These are phyloP conservation scores for Colletotrichum brevisporum DNA, from an alignment of 2,329 filamentous ascomycete species.

Conservation along the genomic window DNA sequence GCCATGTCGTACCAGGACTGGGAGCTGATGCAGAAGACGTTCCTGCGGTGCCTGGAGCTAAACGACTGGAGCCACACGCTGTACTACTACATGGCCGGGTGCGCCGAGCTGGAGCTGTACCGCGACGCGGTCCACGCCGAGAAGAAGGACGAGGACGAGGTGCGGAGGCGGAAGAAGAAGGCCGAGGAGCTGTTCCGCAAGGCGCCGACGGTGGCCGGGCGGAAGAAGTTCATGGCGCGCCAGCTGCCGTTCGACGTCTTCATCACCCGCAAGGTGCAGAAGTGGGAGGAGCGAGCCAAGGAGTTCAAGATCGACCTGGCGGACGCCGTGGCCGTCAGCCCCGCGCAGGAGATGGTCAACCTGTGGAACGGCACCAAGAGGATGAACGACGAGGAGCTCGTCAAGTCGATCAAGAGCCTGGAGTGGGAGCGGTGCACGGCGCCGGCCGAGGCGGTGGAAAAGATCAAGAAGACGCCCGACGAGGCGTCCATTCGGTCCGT, in stretches of 20 bases:
- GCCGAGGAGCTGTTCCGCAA: slow-evolving; percentile 80
- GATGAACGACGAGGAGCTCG: slow-evolving; percentile 77
- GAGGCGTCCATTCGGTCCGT: slow-evolving; percentile 77
- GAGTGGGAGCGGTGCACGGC: slow-evolving; percentile 75
- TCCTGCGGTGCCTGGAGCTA: slow-evolving; percentile 80
- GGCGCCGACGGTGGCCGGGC: slow-evolving; percentile 81
- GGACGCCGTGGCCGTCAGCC: slow-evolving; percentile 86
- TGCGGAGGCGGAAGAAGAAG: slow-evolving; percentile 70
- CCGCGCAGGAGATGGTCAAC: slow-evolving; percentile 91
- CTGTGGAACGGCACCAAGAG: slow-evolving; percentile 92
- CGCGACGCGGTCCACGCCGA: slow-evolving; percentile 67
- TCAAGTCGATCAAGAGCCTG: slow-evolving; percentile 73
- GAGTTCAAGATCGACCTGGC: slow-evolving; percentile 76
- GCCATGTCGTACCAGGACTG: slow-evolving; percentile 86
- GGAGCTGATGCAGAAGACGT: slow-evolving; percentile 78
- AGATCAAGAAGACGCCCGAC: slow-evolving; percentile 67
- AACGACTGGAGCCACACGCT: slow-evolving; percentile 93
- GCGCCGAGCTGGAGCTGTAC: slow-evolving; percentile 85
- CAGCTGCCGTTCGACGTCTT: slow-evolving; percentile 93
- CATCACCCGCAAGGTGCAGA: slow-evolving; percentile 84
- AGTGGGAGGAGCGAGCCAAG: slow-evolving; percentile 87
- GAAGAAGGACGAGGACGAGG: slow-evolving; percentile 56
- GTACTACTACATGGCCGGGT: slow-evolving; percentile 90
- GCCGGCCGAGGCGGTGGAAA: slow-evolving; percentile 54
- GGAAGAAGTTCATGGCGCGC: slow-evolving; percentile 90